phyloP scores from a whole-genome alignment of 2,329 filamentous ascomycete species.

The Coleophoma crateriformis region DNA sequence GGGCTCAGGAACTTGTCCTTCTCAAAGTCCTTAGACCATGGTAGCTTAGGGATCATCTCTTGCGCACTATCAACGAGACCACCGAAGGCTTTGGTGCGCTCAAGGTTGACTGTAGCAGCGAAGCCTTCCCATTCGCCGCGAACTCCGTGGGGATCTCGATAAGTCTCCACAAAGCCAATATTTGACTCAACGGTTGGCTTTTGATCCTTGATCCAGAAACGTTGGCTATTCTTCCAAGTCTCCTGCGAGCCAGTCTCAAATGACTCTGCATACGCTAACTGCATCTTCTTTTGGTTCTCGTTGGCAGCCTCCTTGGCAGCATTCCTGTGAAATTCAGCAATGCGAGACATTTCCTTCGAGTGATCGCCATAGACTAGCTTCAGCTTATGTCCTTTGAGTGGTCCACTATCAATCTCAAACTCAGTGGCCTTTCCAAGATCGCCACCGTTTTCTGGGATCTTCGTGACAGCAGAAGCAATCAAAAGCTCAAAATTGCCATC shows the following conservation, averaged over 20 bases:
- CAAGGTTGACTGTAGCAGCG: constrained; percentile 80
- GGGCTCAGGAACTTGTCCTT: constrained; percentile 94
- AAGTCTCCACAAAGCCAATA: constrained; percentile 81
- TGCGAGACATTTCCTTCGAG: constrained; percentile 62
- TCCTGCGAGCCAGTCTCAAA: constrained; percentile 71
- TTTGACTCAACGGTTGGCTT: constrained; percentile 76
- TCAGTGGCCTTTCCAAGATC: constrained; percentile 63
- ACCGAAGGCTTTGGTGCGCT: constrained; percentile 82
- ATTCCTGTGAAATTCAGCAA: constrained; percentile 60
- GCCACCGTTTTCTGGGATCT: constrained; percentile 55
- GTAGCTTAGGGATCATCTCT: constrained; percentile 78
- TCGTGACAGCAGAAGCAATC: constrained; percentile 62
- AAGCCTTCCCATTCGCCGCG: constrained; percentile 81
- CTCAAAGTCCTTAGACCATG: constrained; percentile 85
- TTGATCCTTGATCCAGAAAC: constrained; percentile 79
- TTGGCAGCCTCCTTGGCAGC: constrained; percentile 68
- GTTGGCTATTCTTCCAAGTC: constrained; percentile 74
- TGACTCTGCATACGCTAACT: constrained; percentile 67
- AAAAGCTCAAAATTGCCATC: constrained; percentile 65
- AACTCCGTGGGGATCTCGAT: constrained; percentile 75
- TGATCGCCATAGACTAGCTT: constrained; percentile 73
- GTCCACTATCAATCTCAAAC: constrained; percentile 54
- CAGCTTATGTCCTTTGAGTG: constrained; percentile 61
- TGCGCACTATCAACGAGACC: constrained; percentile 79
- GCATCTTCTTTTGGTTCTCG: constrained; percentile 68